Percentiles rank a stretch among this genome's conserved stretches.
phyloP scores from a whole-genome alignment of 139 green algal genomes.

The Chlamydomonas sp. region DNA sequence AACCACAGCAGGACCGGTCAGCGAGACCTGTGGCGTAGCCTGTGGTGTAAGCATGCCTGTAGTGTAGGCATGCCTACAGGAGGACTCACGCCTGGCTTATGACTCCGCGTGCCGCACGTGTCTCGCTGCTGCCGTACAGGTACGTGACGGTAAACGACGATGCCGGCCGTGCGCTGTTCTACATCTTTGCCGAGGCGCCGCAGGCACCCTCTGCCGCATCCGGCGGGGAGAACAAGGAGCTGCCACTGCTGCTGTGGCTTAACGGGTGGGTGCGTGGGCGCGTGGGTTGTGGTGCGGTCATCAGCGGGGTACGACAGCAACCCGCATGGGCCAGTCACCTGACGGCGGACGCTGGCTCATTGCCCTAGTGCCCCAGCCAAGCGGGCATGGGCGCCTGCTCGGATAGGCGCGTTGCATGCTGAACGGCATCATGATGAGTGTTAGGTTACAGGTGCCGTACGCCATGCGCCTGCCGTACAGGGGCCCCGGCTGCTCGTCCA shows the following conservation, averaged over 20 bases:
- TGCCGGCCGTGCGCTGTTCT: slow-evolving; percentile 79
- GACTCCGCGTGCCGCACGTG: background rate
- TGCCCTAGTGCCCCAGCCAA: background rate
- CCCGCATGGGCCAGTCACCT: background rate
- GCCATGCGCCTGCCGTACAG: slow-evolving; percentile 40
- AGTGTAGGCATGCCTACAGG: background rate
- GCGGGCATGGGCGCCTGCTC: too few species aligned
- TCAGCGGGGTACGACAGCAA: background rate
- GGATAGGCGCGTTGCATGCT: too few species aligned
- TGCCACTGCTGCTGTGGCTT: slow-evolving; percentile 79
- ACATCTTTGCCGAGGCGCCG: slow-evolving; percentile 66
- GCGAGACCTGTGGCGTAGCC: background rate
- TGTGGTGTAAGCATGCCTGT: background rate
- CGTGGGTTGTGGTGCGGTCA: background rate
- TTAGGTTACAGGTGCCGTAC: background rate
- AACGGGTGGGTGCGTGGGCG: slow-evolving; percentile 68
- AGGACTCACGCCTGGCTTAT: background rate
- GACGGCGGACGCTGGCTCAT: background rate
- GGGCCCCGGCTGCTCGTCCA: slow-evolving; percentile 84
- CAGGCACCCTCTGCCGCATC: too few species aligned
- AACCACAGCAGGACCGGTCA: background rate
- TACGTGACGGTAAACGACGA: slow-evolving; percentile 85
- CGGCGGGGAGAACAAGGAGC: background rate
- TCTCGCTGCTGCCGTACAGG: slow-evolving; percentile 35
- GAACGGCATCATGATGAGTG: too few species aligned